These are phyloP conservation scores for Kregervanrija delftensis DNA, from an alignment of 805 yeast genomes.

Conservation along the genomic window DNA sequence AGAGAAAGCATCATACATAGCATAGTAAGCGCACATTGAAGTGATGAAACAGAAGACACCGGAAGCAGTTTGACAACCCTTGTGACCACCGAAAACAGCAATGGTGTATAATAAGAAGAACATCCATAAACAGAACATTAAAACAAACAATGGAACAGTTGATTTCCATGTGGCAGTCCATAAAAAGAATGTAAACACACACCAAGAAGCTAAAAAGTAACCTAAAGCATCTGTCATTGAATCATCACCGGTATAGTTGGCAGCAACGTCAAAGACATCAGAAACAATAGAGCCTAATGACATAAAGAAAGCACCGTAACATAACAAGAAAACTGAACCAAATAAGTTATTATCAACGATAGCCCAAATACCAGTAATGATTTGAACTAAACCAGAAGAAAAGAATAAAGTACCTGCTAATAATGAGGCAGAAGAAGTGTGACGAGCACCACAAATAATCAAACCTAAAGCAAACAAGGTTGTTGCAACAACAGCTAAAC, in stretches of 20 bases:
- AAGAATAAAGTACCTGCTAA: constrained; percentile 38
- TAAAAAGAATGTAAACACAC: constrained; percentile 37
- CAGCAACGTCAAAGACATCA: constrained; percentile 35
- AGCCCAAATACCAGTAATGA: constrained; percentile 47
- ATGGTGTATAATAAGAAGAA: constrained; percentile 36
- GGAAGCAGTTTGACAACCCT: constrained; percentile 29
- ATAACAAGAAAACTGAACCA: constrained; percentile 39
- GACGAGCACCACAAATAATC: constrained; percentile 36
- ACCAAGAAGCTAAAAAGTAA: constrained; percentile 40
- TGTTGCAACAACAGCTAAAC: constrained; percentile 37
- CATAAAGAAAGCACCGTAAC: constrained; percentile 45
- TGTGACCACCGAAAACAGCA: constrained; percentile 30
- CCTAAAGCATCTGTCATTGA: constrained; percentile 37
- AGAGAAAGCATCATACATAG: constrained; percentile 34
- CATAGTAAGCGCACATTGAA: constrained; percentile 34
- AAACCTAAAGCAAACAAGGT: constrained; percentile 44
- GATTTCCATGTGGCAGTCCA: constrained; percentile 38
- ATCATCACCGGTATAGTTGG: constrained; percentile 31
- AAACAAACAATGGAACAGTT: constrained; percentile 31
- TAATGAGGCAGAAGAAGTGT: constrained; percentile 35
- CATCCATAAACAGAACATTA: constrained; percentile 33
- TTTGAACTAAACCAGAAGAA: constrained; percentile 42
- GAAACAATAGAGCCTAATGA: constrained; percentile 36
- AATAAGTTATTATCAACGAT: constrained; percentile 39
- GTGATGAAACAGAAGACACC: constrained; percentile 38